Base-by-base conservation (phyloP, 768 basidiomycete species). In the Podaxis sp. region DNA sequence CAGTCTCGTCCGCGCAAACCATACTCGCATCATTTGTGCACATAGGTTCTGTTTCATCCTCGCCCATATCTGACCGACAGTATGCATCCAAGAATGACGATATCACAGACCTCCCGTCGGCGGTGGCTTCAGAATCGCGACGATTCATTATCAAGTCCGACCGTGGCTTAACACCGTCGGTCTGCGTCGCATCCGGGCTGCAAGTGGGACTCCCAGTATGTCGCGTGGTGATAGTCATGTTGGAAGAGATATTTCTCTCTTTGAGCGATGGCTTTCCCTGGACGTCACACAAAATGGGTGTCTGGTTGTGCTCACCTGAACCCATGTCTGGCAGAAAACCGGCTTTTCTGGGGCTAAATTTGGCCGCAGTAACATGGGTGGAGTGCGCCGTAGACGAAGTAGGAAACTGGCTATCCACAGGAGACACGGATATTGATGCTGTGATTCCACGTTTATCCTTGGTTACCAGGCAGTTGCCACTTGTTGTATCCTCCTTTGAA, bases 31-130 rank as follows among this genome's bases (percentile, higher is more conserved):
- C 50, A 13, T 59, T 50, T 5, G 27, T n/a, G 27, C 50, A 32
- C 5, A 32, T 14, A 14, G 2, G 47, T 21, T 57, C 44, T 6
- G 38, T 16, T 27, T 35, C 47, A 3, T 44, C 57, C 5, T 36
- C 57, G 47, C 7, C 48, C 48, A 6, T 50, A n/a, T 59, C 57
- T 5, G 55, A 57, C 47, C 50, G 37, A 51, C 50, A 59, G 18
- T 60, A 52, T 10, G 28, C 59, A 32, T 53, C 52, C 42, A 60
- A 52, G 42, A 60, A 23, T 3, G 59, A 60, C 6, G 59, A 60
- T 35, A 53, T 60, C 50, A 59, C 28, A 10, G 57, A 59, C n/a
- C 57, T 38, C 11, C 37, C 36, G n/a, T 59, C 50, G 2, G 40
- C 38, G n/a, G 54, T 51, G 18, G 21, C 28, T 44, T 27, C 52